phyloP scores from a whole-genome alignment of 1,284 basidiomycete species.

The Leucoagaricus sp. region DNA sequence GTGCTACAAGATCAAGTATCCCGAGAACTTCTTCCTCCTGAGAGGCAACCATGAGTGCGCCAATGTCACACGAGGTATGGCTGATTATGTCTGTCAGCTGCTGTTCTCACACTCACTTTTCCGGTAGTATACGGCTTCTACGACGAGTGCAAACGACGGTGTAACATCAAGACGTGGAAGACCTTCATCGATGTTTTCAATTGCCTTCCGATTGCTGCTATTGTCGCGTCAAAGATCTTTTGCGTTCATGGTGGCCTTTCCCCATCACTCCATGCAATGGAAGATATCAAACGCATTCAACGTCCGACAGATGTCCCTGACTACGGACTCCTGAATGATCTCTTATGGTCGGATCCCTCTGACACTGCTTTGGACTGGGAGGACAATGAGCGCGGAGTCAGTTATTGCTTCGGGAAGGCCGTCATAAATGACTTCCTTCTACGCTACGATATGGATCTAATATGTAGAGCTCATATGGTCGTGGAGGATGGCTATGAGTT shows the following conservation, averaged over 20 bases:
- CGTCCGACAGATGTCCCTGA: constrained; percentile 99
- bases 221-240: constrained; percentile 99
- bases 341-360: constrained; percentile 98
- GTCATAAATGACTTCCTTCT: constrained; percentile 96
- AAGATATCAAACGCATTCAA: constrained; percentile 98
- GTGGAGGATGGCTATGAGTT: constrained; percentile 99
- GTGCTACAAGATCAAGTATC: constrained; percentile 99
- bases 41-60: constrained; percentile 99
- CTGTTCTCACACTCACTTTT: constrained; percentile 24
- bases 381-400: constrained; percentile 99
- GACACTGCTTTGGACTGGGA: constrained; percentile 99
- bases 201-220: constrained; percentile 96
- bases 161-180: constrained; percentile 99
- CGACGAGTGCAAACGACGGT: constrained; percentile 99
- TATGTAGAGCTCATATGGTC: constrained; percentile 99
- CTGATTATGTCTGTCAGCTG: constrained; percentile 8
- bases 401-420: constrained; percentile 98
- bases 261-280: constrained; percentile 97
- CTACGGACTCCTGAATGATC: constrained; percentile 95
- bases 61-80: constrained; percentile 92
- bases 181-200: constrained; percentile 99
- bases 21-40: constrained; percentile 98
- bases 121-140: constrained; percentile 96
- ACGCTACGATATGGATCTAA: constrained; percentile 97
- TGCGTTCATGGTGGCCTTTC: constrained; percentile 99